Conservation (phyloP, 2,329 filamentous ascomycete species). For the Gnomoniopsis smithogilvyi region DNA sequence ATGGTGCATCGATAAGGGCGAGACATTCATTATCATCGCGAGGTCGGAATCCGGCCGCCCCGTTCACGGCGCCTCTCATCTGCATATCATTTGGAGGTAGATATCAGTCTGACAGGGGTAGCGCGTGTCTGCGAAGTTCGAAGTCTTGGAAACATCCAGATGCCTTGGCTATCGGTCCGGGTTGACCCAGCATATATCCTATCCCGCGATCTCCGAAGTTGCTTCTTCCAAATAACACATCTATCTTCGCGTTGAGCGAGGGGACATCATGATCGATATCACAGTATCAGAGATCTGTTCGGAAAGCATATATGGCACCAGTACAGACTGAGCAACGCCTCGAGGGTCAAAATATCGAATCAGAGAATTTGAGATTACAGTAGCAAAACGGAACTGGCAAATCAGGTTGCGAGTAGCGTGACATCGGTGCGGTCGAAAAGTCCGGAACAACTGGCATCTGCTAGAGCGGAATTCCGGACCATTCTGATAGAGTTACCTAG, state of each 20-base stretch:
- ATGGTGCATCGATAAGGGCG: constrained; percentile 3
- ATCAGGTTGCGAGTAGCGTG: no score
- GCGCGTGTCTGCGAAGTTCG: neutral
- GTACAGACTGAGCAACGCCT: neutral
- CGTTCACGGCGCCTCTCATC: neutral
- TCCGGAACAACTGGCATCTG: neutral
- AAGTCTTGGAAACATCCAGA: neutral
- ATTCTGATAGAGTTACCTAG: no score
- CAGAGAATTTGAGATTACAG: neutral
- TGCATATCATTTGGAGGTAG: neutral
- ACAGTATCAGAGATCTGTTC: neutral
- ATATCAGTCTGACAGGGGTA: neutral
- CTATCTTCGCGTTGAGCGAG: neutral
- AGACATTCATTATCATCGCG: neutral
- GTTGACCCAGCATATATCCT: neutral
- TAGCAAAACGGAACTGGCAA: neutral
- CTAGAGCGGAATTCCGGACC: no score
- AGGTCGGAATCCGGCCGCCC: neutral
- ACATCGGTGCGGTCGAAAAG: neutral
- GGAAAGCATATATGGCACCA: neutral
- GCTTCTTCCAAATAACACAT: neutral
- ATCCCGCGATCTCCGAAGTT: neutral
- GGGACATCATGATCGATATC: neutral
- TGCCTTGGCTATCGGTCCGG: neutral
- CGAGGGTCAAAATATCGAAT: neutral